Evolutionary conservation across 1,139 yeast species (phyloP), one percentile per base, ranked within the genome.

Genomic region (Pneumocystis sp.): DNA sequence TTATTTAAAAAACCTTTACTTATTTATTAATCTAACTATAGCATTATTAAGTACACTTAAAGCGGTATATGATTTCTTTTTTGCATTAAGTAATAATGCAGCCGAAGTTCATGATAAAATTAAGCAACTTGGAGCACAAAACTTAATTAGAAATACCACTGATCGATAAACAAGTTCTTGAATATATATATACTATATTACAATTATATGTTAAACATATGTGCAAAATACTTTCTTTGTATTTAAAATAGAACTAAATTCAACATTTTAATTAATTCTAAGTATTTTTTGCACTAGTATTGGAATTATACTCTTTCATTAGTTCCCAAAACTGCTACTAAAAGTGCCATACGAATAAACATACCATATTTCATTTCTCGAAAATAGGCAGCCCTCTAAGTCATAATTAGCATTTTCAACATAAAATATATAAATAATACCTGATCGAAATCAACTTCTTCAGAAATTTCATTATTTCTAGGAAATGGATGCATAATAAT

Each of bases 391-490:
- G 63, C 62, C 17, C 65, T 44, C 12, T 44, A 44, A 44, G 19
- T 44, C 31, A 19, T 44, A 44, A 44, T 44, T 25, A 39, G 40
- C 31, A 8, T n/a, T 15, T 29, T 37, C 40, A 37, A 37, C 8
- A 21, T 62, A 39, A n/a, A 39, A 44, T n/a, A 34, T 17, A 7
- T 6, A 37, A 42, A 42, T 37, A 31, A 34, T 44, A 50, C 87
- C 78, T 91, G 97, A 78, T 95, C 99, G 74, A 91, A 93, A 78
- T 95, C 99, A 73, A 95, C 97, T 80, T 95, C 98, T 79, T 90
- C 97, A 74, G 89, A 87, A 72, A 95, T 91, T 80, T 95, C 99
- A 73, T 85, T 87, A 71, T 89, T 90, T 79, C 99, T 88, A 76
- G 99, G 99, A 73, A 95, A 83, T 76, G 99, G 99, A 77, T 95